Percentiles rank a stretch among this genome's conserved stretches.
These are phyloP conservation scores for Zygotorulaspora danielsina DNA, from an alignment of 805 yeast species.

Conservation along the genomic window DNA sequence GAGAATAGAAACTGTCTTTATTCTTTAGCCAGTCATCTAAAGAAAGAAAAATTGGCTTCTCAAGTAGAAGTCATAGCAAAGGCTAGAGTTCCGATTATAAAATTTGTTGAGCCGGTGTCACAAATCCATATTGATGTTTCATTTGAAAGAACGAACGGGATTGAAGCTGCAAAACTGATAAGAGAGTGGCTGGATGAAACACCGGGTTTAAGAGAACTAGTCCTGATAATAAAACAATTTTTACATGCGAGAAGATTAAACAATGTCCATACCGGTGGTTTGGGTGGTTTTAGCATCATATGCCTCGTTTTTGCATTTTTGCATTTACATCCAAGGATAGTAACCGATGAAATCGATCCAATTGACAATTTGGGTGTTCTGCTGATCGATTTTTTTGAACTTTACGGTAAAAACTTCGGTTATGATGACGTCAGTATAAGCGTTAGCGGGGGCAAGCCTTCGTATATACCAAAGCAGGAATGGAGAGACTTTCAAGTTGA, in stretches of 20 bases:
- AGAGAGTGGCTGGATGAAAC: constrained; percentile 65
- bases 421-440: constrained; percentile 73
- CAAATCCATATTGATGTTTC: constrained; percentile 82
- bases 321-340: constrained; percentile 69
- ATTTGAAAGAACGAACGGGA: constrained; percentile 78
- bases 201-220: constrained; percentile 80
- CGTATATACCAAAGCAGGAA: constrained; percentile 56
- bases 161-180: constrained; percentile 75
- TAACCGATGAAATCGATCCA: constrained; percentile 62
- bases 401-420: constrained; percentile 86
- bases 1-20: constrained; percentile 63
- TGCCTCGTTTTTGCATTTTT: constrained; percentile 80
- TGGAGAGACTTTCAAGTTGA: constrained; percentile 42
- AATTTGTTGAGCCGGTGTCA: constrained; percentile 71
- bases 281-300: constrained; percentile 92
- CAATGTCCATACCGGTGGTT: constrained; percentile 88
- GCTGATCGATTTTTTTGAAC: constrained; percentile 85
- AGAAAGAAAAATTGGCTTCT: constrained; percentile 57
- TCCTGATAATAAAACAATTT: constrained; percentile 79
- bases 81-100: constrained; percentile 92
- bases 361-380: constrained; percentile 78
- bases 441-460: constrained; percentile 50
- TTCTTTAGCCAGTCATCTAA: constrained; percentile 65
- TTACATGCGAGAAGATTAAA: constrained; percentile 71
- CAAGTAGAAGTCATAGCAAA: constrained; percentile 80